phyloP scores from a whole-genome alignment of 108 stramenopile species.

The Aurantiochytrium sp. region DNA sequence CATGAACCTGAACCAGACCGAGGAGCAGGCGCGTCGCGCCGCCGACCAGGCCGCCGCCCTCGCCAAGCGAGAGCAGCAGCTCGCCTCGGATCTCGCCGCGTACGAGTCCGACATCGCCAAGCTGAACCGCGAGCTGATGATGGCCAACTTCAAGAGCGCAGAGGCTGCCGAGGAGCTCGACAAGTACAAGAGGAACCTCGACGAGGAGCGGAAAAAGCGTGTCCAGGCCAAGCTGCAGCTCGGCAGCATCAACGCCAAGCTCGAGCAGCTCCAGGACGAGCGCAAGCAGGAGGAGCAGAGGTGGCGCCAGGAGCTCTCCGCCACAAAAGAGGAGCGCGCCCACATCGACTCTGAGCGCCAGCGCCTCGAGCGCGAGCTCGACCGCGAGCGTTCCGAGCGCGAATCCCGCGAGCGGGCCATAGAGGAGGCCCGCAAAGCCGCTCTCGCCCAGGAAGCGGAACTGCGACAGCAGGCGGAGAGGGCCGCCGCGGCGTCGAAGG shows the following conservation, averaged over 20 bases:
- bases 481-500: not conserved
- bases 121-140: conserved; percentile 22
- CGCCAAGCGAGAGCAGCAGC: not conserved
- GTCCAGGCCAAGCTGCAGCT: conserved; percentile 26
- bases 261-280: conserved; percentile 39
- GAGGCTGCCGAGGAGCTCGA: conserved; percentile 15
- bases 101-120: not conserved
- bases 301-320: not conserved
- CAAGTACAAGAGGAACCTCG: not conserved
- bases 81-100: not conserved
- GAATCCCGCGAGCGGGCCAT: not conserved
- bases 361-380: not conserved
- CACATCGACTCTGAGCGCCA: not conserved
- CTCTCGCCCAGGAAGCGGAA: not conserved
- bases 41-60: not conserved
- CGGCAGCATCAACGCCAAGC: conserved; percentile 40
- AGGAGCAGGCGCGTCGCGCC: not conserved
- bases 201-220: not conserved
- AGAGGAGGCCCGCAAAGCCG: not conserved
- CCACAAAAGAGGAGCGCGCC: not conserved
- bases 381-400: not conserved
- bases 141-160: not conserved
- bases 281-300: conserved; percentile 27
- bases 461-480: not conserved
- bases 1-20: not conserved